Evolutionary conservation across 1,284 basidiomycete genomes (phyloP), one percentile per base, ranked within the genome.

Genomic region (Cutaneotrichosporon curvatum): DNA sequence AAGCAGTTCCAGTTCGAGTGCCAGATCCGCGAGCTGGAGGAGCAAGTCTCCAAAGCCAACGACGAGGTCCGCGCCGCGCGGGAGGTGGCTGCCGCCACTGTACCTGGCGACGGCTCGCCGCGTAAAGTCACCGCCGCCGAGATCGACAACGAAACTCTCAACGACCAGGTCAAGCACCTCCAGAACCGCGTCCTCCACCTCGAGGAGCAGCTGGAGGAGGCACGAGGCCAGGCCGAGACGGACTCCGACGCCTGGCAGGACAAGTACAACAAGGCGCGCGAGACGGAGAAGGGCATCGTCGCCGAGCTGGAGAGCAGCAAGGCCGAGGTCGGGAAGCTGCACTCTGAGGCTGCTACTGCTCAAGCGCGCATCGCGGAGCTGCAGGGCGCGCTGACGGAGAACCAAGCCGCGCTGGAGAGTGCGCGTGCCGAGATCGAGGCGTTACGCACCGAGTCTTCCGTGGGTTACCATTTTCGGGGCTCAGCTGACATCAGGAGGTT

Each of bases 121-220:
- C 74, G 74, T 10, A 74, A 75, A 41, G 65, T 75, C 11, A 78
- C 80, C 3, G 80, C 89, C 0, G 80, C 83, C 1, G 82, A 90
- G 62, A 96, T 97, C 60, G 91, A 97, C 71, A 94, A 94, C 61
- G 90, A 96, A 68, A 83, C 81, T 20, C 78, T 95, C 23, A 81
- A 80, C 16, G 90, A 92, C 34, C 90, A 97, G 65, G 77, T 89
- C 21, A 78, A 81, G 44, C 88, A 97, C 67, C 75, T 94, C 25
- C 84, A 88, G 63, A 80, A 78, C 64, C 85, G 85, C 67, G 78
- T 91, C 36, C 70, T 77, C 2, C 74, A 74, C 25, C 75, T 92
- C 55, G 91, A 97, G 62, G 92, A 95, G 61, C 76, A 82, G 58
- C 76, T 96, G 10, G 87, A 91, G 52, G 89, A 95, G 58, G 76